Percentiles rank a stretch among this genome's conserved stretches.
phyloP scores from a whole-genome alignment of 2,329 filamentous ascomycete species.

The Elsinoe australis region DNA sequence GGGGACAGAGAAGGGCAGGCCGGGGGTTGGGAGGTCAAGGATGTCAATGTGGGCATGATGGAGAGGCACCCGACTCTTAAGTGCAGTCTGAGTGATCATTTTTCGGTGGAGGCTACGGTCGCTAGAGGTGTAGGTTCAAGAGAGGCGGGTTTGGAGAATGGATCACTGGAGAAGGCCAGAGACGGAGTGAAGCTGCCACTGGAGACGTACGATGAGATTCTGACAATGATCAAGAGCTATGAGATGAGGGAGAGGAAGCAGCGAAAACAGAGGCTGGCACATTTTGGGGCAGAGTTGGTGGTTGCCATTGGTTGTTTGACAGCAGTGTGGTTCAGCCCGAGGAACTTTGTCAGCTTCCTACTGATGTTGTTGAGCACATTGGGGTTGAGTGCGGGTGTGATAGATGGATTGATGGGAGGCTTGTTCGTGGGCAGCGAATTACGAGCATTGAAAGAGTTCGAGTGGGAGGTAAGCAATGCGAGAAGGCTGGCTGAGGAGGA shows the following conservation, averaged over 20 bases:
- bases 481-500: slow-evolving; percentile 30
- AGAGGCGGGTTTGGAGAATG: too few relatives aligned
- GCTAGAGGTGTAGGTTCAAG: slow-evolving; percentile 16
- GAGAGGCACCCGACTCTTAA: slow-evolving; percentile 70
- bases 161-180: neutral
- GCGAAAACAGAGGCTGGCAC: slow-evolving; percentile 60
- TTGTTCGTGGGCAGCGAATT: slow-evolving; percentile 82
- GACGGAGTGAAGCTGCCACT: slow-evolving; percentile 16
- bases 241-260: slow-evolving; percentile 62
- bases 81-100: slow-evolving; percentile 91
- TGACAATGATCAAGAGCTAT: slow-evolving; percentile 63
- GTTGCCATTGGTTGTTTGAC: slow-evolving; percentile 67
- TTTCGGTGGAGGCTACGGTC: slow-evolving; percentile 78
- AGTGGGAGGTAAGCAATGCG: slow-evolving; percentile 80
- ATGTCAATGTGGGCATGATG: slow-evolving; percentile 68
- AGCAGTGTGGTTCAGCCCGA: slow-evolving; percentile 77
- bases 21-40: slow-evolving; percentile 59
- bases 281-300: slow-evolving; percentile 62
- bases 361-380: slow-evolving; percentile 74
- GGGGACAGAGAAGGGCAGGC: slow-evolving; percentile 27
- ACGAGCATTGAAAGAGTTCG: slow-evolving; percentile 76
- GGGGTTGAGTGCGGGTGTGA: slow-evolving; percentile 63
- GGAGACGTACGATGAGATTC: slow-evolving; percentile 59
- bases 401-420: slow-evolving; percentile 79
- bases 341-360: slow-evolving; percentile 69